phyloP scores from a whole-genome alignment of 2,329 filamentous ascomycete genomes.

The Chrysosporium queenslandicum region DNA sequence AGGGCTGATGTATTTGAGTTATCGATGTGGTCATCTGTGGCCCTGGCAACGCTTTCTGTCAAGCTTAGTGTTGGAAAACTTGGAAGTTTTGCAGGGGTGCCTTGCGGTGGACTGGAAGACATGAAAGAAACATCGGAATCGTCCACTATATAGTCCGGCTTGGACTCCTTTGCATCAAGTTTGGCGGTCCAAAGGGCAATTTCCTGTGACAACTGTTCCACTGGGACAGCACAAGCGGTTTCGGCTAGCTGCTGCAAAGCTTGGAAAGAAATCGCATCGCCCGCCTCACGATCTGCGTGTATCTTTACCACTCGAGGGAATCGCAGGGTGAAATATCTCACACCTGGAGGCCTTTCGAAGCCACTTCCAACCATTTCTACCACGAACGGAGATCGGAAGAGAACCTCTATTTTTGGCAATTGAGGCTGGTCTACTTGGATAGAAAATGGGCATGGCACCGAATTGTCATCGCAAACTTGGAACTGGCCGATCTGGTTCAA shows the following conservation, averaged over 20 bases:
- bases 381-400: conserved; percentile 63
- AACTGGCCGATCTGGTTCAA: conserved; percentile 43
- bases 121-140: conserved; percentile 11
- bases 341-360: conserved; percentile 62
- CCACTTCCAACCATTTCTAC: conserved; percentile 72
- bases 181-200: conserved; percentile 8
- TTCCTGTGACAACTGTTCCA: conserved; percentile 17
- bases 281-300: conserved; percentile 62
- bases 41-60: no score
- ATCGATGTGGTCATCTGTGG: neutral
- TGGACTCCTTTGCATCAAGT: conserved; percentile 11
- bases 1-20: no score
- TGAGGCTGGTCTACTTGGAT: conserved; percentile 39
- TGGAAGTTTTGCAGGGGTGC: no score
- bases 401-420: conserved; percentile 29
- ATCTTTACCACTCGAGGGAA: conserved; percentile 70
- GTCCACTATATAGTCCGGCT: conserved; percentile 16
- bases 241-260: conserved; percentile 60
- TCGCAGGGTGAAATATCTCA: conserved; percentile 61
- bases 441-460: conserved; percentile 28
- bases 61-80: no score
- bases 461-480: conserved; percentile 31
- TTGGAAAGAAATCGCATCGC: conserved; percentile 57
- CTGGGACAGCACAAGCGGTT: conserved; percentile 43
- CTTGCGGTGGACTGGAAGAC: neutral